phyloP scores from a whole-genome alignment of 495 filamentous ascomycete genomes.

The Tuber melanosporum region DNA sequence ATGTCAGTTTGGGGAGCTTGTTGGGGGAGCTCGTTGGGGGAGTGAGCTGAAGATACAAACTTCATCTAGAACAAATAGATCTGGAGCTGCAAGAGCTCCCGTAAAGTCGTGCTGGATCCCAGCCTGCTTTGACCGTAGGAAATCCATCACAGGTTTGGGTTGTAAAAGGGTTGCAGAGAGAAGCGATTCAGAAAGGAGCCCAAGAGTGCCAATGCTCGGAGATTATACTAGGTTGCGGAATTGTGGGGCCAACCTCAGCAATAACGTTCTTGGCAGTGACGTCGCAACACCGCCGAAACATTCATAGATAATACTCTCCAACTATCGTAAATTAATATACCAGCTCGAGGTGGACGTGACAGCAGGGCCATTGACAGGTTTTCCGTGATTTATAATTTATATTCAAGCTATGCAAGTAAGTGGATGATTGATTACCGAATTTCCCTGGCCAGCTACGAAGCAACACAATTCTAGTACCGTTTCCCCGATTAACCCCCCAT shows the following conservation, averaged over 20 bases:
- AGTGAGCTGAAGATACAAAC: constrained; percentile 44
- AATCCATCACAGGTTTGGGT: constrained; percentile 43
- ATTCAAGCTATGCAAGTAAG: background rate
- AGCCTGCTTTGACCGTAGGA: constrained; percentile 84
- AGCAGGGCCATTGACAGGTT: background rate
- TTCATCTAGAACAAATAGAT: constrained; percentile 75
- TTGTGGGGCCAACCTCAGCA: constrained; percentile 12
- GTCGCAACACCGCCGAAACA: constrained; percentile 6
- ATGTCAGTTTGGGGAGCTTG: constrained; percentile 34
- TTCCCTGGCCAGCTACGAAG: background rate
- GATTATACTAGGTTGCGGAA: background rate
- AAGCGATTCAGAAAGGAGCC: background rate
- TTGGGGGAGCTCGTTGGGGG: constrained; percentile 6
- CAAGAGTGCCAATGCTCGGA: background rate
- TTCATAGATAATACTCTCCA: background rate
- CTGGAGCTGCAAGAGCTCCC: constrained; percentile 62
- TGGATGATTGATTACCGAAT: background rate
- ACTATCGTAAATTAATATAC: background rate
- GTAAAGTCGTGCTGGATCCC: constrained; percentile 73
- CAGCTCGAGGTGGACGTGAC: background rate
- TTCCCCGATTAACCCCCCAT: background rate
- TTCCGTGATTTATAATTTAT: background rate
- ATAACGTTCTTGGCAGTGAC: constrained; percentile 28
- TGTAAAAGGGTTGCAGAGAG: background rate
- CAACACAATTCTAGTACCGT: background rate